These are phyloP conservation scores for Podaxis sp. DNA, from an alignment of 768 basidiomycete species.

Conservation along the genomic window DNA sequence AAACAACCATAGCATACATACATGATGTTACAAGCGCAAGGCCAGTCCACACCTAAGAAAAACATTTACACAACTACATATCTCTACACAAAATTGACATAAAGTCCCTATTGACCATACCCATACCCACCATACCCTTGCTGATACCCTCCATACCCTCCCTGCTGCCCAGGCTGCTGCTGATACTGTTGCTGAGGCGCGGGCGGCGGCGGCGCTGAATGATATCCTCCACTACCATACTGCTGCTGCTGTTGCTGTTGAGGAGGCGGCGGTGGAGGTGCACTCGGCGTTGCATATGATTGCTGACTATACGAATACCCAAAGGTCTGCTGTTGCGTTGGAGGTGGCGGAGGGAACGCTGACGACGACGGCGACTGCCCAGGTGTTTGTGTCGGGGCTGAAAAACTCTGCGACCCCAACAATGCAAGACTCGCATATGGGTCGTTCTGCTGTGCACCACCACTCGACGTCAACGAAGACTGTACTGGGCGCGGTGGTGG, in stretches of 20 bases:
- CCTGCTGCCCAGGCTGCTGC: constrained; percentile 12
- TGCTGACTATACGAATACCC: constrained; percentile 17
- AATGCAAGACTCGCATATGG: constrained; percentile 37
- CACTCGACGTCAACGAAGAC: constrained; percentile 17
- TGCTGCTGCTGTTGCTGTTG: constrained; percentile 20
- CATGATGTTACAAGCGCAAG: no score
- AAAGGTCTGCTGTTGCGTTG: constrained; percentile 19
- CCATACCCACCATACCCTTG: constrained; percentile 23
- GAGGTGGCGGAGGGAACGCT: constrained; percentile 20
- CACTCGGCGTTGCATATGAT: constrained; percentile 20
- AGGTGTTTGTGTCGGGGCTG: neutral
- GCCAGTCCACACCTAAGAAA: no score
- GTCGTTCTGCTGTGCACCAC: constrained; percentile 25
- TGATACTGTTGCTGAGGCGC: constrained; percentile 19
- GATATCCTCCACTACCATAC: constrained; percentile 19
- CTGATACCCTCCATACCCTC: constrained; percentile 23
- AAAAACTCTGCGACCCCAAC: constrained; percentile 23
- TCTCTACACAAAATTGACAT: neutral
- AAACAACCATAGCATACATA: neutral
- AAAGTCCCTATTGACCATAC: neutral
- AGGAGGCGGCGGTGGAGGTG: constrained; percentile 20
- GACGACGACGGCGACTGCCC: constrained; percentile 14
- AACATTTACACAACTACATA: no score
- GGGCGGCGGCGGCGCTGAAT: constrained; percentile 18
- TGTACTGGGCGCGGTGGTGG: constrained; percentile 23